Evolutionary conservation across 2,329 filamentous ascomycete genomes (phyloP), one percentile per base, ranked within the genome.

Genomic region (Pezicula rhizophila): DNA sequence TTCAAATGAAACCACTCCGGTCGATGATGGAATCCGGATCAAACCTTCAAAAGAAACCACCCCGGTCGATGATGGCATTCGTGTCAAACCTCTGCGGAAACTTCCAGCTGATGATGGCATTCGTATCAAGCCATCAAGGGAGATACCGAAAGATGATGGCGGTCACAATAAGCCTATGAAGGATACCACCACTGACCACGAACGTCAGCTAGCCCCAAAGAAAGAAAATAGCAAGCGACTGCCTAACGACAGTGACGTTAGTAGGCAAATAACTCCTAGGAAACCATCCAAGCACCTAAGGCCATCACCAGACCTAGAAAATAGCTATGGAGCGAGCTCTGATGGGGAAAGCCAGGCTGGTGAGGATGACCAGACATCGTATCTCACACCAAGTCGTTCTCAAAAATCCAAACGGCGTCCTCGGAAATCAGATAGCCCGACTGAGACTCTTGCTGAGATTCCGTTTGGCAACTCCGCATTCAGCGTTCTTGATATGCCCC

Each of bases 401-500:
- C 49, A 55, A 31, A 54, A 50, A 25, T 52, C 52, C 4, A 58
- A 52, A 47, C 50, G 53, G 37, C 50, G 48, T 14, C 48, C 51
- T 38, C 45, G 54, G 31, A 63, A 56, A 46, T 57, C 57, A 23
- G 52, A 42, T 25, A 58, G 57, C 18, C 52, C 54, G 5, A 42
- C 57, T 11, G 57, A 79, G 54, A 76, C 77, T 2, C 60, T 83
- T 31, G 78, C 78, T 14, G 79, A 84, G 34, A 78, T 84, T 43
- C 80, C 80, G 0, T 76, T 83, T 60, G 81, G 81, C 5, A 78
- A 78, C 53, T 84, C 81, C 15, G 81, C 81, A n/a, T 84, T 85
- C 56, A 84, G 79, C 55, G 79, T 80, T 57, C 68, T 84, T 6
- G 80, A 84, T 46, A 63, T 84, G 1, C 73, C 79, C 1, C 59